Base-by-base conservation (phyloP, 257 asterid genomes). In the Capsicum baccatum region DNA sequence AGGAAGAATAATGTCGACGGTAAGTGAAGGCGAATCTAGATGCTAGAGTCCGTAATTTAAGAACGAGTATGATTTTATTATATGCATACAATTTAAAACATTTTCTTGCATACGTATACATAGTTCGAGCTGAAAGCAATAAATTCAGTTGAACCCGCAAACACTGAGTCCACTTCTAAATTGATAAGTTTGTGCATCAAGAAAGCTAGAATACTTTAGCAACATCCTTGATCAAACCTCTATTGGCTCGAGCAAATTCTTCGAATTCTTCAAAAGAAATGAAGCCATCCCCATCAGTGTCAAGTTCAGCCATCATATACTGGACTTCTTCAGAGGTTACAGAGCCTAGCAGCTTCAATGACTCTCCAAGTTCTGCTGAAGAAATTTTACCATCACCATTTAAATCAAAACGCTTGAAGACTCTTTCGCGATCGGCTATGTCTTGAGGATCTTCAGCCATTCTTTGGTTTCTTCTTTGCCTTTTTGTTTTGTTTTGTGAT, bases 331-430 rank as follows among this genome's bases (percentile, higher is more conserved):
- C 97, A 0, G 90, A 73, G 0, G 95, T 81, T 83, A 92, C 96
- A 19, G 95, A 90, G 56, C 98, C 98, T 2, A 96, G 90, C 47
- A 88, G 81, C 88, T 93, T 94, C 86, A 96, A 89, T 10, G 94
- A 88, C 56, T 94, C 98, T 8, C 95, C 94, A 2, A 96, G 91
- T 92, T 96, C 99, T 3, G 92, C 66, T 0, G 97, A 86, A 0
- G 98, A 96, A 59, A 96, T 92, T 68, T 92, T 88, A 0, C 98
- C 98, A 21, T 96, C 99, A 0, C 99, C 98, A 56, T 96, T 93
- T 6, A 90, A 90, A 79, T 96, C 99, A 16, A 93, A 94, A 17
- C 86, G 92, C 91, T 94, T 92, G 92, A 96, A 96, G 59, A 96
- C 91, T 47, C 89, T 85, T 87, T 96, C 96, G 0, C 93, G 89